These are phyloP conservation scores for Mycena metata DNA, from an alignment of 768 basidiomycete species.

Conservation along the genomic window DNA sequence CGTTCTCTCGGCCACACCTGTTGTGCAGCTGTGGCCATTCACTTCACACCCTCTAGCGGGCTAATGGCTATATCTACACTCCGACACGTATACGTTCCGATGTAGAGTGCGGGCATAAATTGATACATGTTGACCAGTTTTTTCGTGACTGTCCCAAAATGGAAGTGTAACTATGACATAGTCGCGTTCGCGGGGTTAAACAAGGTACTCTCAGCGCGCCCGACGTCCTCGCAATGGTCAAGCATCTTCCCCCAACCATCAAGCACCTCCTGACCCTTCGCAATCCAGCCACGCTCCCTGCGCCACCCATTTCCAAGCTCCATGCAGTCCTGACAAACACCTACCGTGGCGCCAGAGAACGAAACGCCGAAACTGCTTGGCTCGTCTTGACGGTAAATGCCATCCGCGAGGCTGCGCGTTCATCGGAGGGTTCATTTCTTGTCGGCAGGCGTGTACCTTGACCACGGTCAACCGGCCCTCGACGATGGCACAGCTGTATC, in stretches of 20 bases:
- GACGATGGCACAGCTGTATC: constrained; percentile 84
- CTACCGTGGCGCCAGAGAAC: constrained; percentile 72
- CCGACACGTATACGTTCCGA: constrained; percentile 27
- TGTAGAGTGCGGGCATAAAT: constrained; percentile 27
- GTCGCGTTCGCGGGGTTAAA: not conserved
- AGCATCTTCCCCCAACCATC: constrained; percentile 71
- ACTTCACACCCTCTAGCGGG: constrained; percentile 26
- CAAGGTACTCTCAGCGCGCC: not conserved
- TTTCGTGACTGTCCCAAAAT: constrained; percentile 9
- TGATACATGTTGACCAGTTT: constrained; percentile 11
- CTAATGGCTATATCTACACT: constrained; percentile 35
- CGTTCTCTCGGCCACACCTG: constrained; percentile 35
- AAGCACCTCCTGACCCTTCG: constrained; percentile 81
- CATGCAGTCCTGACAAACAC: constrained; percentile 71
- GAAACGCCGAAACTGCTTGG: constrained; percentile 83
- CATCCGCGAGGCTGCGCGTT: constrained; percentile 25
- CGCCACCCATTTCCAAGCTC: constrained; percentile 68
- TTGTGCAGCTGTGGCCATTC: constrained; percentile 37
- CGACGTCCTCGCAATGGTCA: constrained; percentile 49
- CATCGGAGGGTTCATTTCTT: constrained; percentile 34
- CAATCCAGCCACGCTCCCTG: constrained; percentile 69
- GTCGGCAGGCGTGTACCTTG: constrained; percentile 81
- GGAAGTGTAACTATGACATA: no score
- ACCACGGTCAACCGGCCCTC: constrained; percentile 87
- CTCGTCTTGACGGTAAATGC: constrained; percentile 78